Evolutionary conservation across 768 basidiomycete genomes (phyloP).

Genomic region (Ephemerocybe angulata): DNA sequence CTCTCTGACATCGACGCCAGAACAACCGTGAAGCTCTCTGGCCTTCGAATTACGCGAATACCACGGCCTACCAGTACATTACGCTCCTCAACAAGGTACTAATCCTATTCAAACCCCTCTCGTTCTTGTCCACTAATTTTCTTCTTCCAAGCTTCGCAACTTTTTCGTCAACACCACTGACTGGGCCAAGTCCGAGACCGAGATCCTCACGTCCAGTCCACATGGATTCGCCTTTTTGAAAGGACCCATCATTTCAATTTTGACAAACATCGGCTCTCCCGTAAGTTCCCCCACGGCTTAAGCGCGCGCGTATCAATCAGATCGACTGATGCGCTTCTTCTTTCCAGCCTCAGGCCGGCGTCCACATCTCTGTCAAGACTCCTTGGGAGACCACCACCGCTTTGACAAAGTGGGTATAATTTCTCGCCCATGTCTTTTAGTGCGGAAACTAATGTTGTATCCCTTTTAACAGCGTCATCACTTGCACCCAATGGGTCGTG

Average conservation of each 20-base stretch:
- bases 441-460: background rate
- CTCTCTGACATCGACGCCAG: conserved; percentile 27
- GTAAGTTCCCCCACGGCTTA: conserved; percentile 33
- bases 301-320: background rate
- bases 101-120: background rate
- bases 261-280: conserved; percentile 74
- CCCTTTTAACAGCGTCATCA: conserved; percentile 40
- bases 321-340: background rate
- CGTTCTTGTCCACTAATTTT: background rate
- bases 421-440: background rate
- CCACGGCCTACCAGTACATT: conserved; percentile 55
- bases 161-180: conserved; percentile 52
- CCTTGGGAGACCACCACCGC: conserved; percentile 46
- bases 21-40: conserved; percentile 76
- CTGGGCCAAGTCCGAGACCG: conserved; percentile 50
- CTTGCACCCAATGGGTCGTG: conserved; percentile 64
- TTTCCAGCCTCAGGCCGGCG: conserved; percentile 52
- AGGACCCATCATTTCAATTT: conserved; percentile 54
- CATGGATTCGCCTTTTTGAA: conserved; percentile 64
- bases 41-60: conserved; percentile 61
- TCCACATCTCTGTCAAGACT: conserved; percentile 53
- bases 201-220: conserved; percentile 48
- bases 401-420: conserved; percentile 49
- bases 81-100: conserved; percentile 56
- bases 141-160: conserved; percentile 51